Evolutionary conservation across 108 stramenopile species (phyloP).

Genomic region (Skeletonema costatum): DNA sequence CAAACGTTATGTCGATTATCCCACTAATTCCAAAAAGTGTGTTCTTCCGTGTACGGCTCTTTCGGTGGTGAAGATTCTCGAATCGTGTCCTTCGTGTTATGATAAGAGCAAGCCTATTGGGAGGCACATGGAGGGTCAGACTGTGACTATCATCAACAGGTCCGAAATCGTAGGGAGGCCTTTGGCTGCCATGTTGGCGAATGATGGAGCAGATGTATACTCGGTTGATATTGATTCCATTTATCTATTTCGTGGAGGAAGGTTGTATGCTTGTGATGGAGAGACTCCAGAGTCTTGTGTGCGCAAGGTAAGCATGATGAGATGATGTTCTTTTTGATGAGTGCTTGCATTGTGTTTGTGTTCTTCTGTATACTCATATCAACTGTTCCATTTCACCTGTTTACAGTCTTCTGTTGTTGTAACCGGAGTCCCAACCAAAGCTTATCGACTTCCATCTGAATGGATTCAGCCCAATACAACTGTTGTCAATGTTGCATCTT

Average conservation of each 20-base stretch:
- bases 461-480: slow-evolving; percentile 93
- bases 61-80: slow-evolving; percentile 92
- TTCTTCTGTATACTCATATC: background rate
- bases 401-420: slow-evolving; percentile 85
- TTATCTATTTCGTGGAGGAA: slow-evolving; percentile 72
- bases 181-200: slow-evolving; percentile 96
- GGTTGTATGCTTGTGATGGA: slow-evolving; percentile 59
- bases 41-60: slow-evolving; percentile 95
- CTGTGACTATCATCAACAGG: slow-evolving; percentile 92
- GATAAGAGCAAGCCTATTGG: slow-evolving; percentile 71
- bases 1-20: slow-evolving; percentile 83
- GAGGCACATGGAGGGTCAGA: slow-evolving; percentile 81
- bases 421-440: slow-evolving; percentile 92
- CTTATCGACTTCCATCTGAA: slow-evolving; percentile 88
- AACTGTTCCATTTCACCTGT: background rate
- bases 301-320: slow-evolving; percentile 66
- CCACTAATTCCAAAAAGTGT: slow-evolving; percentile 82
- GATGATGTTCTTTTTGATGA: background rate
- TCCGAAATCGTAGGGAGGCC: slow-evolving; percentile 97
- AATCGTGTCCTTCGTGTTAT: slow-evolving; percentile 73
- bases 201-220: slow-evolving; percentile 96
- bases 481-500: slow-evolving; percentile 95
- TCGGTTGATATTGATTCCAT: slow-evolving; percentile 96
- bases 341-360: background rate
- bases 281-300: slow-evolving; percentile 87